Conservation (phyloP, 805 yeast species). For the Wickerhamiella cacticola region DNA sequence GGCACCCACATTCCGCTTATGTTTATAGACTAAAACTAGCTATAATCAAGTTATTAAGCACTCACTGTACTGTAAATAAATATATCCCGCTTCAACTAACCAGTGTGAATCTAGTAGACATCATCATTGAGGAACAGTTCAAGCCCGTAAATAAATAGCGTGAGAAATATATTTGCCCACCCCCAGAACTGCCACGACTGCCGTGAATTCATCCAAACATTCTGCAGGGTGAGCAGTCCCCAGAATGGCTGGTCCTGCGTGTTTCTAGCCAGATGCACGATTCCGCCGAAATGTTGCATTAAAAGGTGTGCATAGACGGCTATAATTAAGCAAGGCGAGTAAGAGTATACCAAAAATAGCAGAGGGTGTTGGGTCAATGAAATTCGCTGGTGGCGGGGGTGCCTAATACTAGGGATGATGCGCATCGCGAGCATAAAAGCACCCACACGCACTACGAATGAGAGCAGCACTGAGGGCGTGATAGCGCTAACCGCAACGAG, state of each 20-base stretch:
- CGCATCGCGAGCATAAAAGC: conserved; percentile 86
- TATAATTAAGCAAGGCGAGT: conserved; percentile 85
- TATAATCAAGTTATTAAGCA: too few species aligned
- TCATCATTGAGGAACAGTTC: conserved; percentile 43
- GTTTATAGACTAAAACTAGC: too few species aligned
- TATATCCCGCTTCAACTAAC: too few species aligned
- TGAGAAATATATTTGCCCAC: conserved; percentile 81
- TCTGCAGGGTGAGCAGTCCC: conserved; percentile 13
- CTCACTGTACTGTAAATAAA: too few species aligned
- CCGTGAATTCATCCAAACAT: conserved; percentile 31
- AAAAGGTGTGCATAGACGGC: conserved; percentile 92
- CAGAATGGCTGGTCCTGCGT: conserved; percentile 13
- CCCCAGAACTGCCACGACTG: conserved; percentile 93
- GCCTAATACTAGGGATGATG: conserved; percentile 62
- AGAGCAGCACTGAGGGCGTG: conserved; percentile 69
- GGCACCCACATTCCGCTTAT: too few species aligned
- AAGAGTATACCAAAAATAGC: conserved; percentile 52
- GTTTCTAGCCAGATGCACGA: conserved; percentile 19
- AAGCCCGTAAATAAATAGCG: conserved; percentile 64
- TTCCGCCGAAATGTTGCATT: conserved; percentile 49
- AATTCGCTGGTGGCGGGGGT: conserved; percentile 14
- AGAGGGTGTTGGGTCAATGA: conserved; percentile 14
- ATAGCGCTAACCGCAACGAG: conserved; percentile 46
- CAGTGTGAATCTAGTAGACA: not conserved
- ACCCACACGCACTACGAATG: conserved; percentile 70